Base-by-base conservation (phyloP, 306 rosid genomes). In the Adenanthera pavonina region DNA sequence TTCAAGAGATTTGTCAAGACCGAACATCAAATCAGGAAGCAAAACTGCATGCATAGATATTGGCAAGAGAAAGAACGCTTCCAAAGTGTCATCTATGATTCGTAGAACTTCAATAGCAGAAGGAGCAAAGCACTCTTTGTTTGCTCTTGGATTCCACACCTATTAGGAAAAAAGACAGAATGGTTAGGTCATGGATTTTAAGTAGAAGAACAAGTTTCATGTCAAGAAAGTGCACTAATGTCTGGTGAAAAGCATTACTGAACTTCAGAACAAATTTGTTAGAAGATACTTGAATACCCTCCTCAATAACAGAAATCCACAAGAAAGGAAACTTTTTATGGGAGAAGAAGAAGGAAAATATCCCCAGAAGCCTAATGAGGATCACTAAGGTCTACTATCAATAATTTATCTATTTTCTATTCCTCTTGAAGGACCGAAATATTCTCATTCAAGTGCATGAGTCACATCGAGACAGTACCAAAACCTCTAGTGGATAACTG, bases 21-120 rank as follows among this genome's bases (percentile, higher is more conserved):
- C 94, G 69, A 80, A 79, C 89, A 85, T 85, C 90, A 95, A 78
- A 72, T 95, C 94, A 74, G 90, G 90, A 89, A 95, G 81, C 89
- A 93, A 83, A 65, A 62, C 85, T 17, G 90, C 66, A 75, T 90
- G 95, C 83, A 75, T 82, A 51, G 96, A 92, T 86, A 93, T 87
- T 34, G 98, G 97, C 82, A 95, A 87, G 84, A 85, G 76, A 90
- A 93, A 89, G 84, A 92, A 95, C 62, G 97, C 98, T 86, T 95
- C 99, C 78, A 93, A 82, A 49, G 94, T 93, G 83, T 92, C 99
- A 83, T 95, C 97, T 43, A 88, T 62, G 69, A 90, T 81, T 69
- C 93, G 94, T 56, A 93, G 84, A 88, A 93, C 93, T 90, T 92
- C 94, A 76, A 85, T 83, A 0, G 93, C 92, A 71, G 99, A 95